A percentile compares a stretch with the other conserved stretches of the same genome.
phyloP scores from a whole-genome alignment of 495 filamentous ascomycete species.

The Rhizodiscina lignyota region DNA sequence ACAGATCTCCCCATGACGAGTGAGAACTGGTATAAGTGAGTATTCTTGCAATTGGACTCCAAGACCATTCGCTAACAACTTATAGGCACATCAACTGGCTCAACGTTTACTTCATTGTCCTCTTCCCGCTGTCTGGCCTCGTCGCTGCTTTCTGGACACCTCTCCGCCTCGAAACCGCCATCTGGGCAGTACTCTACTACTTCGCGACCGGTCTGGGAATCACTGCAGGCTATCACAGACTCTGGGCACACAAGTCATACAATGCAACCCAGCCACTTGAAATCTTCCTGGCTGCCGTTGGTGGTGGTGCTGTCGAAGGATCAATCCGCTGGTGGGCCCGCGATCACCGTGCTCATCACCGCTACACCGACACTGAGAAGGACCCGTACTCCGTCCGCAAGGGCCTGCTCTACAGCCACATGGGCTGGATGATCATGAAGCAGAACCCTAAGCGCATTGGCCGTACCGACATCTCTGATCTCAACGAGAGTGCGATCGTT shows the following conservation, averaged over 20 bases:
- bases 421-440: slow-evolving; percentile 53
- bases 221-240: slow-evolving; percentile 17
- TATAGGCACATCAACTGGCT: slow-evolving; percentile 18
- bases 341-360: slow-evolving; percentile 93
- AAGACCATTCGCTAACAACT: slow-evolving; percentile 65
- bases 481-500: slow-evolving; percentile 90
- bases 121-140: slow-evolving; percentile 62
- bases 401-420: slow-evolving; percentile 88
- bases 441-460: slow-evolving; percentile 40
- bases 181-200: slow-evolving; percentile 79
- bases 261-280: slow-evolving; percentile 75
- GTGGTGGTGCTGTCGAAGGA: slow-evolving; percentile 90
- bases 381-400: slow-evolving; percentile 98
- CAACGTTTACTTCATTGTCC: slow-evolving; percentile 73
- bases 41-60: too few species aligned
- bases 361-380: slow-evolving; percentile 98
- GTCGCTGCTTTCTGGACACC: slow-evolving; percentile 72
- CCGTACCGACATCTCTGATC: slow-evolving; percentile 88
- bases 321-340: slow-evolving; percentile 96
- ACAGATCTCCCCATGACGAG: slow-evolving; percentile 49
- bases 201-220: slow-evolving; percentile 44
- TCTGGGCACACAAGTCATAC: slow-evolving; percentile 72
- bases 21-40: slow-evolving; percentile 86
- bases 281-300: slow-evolving; percentile 82
- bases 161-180: slow-evolving; percentile 53